Percentiles rank a stretch among this genome's conserved stretches.
phyloP scores from a whole-genome alignment of 441 rosid species.

The Populus hybrid region DNA sequence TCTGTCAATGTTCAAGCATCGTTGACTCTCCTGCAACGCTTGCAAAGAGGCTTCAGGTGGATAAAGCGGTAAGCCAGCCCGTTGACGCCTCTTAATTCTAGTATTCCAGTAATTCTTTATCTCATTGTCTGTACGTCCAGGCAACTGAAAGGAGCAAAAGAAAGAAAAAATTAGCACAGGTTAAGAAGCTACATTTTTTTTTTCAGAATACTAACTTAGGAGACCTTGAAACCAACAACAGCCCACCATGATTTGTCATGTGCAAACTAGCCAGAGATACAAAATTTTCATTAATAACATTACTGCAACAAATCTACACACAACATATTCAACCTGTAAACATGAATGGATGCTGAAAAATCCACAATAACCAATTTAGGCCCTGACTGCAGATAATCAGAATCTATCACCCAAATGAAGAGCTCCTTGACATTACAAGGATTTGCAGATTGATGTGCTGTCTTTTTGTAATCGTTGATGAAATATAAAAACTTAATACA shows the following conservation, averaged over 20 bases:
- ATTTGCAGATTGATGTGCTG: neutral
- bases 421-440: neutral
- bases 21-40: constrained; percentile 57
- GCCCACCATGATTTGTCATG: neutral
- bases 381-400: neutral
- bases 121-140: constrained; percentile 99
- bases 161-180: constrained; percentile 1
- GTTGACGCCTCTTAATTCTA: constrained; percentile 85
- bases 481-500: too few species aligned
- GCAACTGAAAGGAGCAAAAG: constrained; percentile 50
- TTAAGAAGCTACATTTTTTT: neutral
- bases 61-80: constrained; percentile 96
- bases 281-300: neutral
- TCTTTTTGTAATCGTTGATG: neutral
- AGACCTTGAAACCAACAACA: neutral
- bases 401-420: neutral
- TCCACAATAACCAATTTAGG: neutral
- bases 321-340: neutral
- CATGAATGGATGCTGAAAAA: neutral
- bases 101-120: constrained; percentile 99
- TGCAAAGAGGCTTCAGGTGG: constrained; percentile 77
- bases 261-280: neutral
- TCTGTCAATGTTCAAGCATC: constrained; percentile 35
- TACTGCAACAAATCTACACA: neutral
- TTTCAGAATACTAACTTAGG: neutral